These are phyloP conservation scores for Serendipita sp. DNA, from an alignment of 768 basidiomycete genomes.

Conservation along the genomic window DNA sequence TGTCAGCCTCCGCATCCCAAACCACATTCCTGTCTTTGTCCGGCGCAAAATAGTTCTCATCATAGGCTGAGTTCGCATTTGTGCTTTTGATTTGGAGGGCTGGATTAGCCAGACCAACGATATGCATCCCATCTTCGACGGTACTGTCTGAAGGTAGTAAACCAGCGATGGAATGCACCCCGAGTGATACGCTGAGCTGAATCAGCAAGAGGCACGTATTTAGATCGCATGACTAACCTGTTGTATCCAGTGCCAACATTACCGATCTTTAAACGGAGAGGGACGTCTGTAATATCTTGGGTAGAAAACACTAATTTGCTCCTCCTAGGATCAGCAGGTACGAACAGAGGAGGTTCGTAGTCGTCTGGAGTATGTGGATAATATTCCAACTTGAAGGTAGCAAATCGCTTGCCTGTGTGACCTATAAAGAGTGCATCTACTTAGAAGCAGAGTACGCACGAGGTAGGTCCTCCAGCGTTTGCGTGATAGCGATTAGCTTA, in stretches of 20 bases:
- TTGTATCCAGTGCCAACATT: constrained; percentile 58
- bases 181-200: constrained; percentile 46
- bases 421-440: constrained; percentile 1
- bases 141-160: constrained; percentile 52
- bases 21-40: constrained; percentile 45
- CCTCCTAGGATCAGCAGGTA: constrained; percentile 49
- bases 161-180: constrained; percentile 54
- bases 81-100: background rate
- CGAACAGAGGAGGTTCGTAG: constrained; percentile 74
- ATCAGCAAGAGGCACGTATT: too few species aligned
- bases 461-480: constrained; percentile 64
- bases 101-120: background rate
- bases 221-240: constrained; percentile 28
- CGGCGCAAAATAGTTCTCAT: constrained; percentile 27
- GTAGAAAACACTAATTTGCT: constrained; percentile 75
- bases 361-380: constrained; percentile 62
- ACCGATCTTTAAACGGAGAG: constrained; percentile 58
- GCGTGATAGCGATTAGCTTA: constrained; percentile 61
- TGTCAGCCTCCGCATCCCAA: constrained; percentile 41
- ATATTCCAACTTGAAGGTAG: constrained; percentile 82
- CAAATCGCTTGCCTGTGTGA: constrained; percentile 52
- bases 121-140: background rate
- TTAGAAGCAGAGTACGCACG: constrained; percentile 29
- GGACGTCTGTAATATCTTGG: constrained; percentile 52
- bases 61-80: constrained; percentile 40